Evolutionary conservation across 371 early-diverging fungal species (phyloP), one percentile per base, ranked within the genome.

Genomic region (Mortierella sp.): DNA sequence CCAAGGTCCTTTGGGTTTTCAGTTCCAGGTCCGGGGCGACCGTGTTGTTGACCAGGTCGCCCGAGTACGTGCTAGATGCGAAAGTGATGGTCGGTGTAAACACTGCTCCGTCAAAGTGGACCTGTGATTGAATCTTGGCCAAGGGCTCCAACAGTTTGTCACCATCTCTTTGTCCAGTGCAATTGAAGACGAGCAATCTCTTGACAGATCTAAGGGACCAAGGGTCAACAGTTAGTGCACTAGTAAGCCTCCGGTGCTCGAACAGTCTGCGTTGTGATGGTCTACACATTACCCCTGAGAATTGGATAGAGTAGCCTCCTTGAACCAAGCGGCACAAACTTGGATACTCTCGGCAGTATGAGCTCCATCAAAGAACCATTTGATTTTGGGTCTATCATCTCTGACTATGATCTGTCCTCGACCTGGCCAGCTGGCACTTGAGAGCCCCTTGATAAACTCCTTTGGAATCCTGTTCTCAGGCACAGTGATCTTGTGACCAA

Each of bases 301-400:
- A 17, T 58, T 29, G 17, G 62, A 22, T 4, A 22, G 67, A 12
- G 78, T 68, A 40, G 60, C 80, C 1, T 76, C 79, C 47, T 79
- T 59, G 71, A 92, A 95, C 96, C 95, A 95, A 16, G 83, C 81
- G 1, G 85, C 87, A 63, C 95, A 95, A 0, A 89, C 78, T 22
- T 67, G 57, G 28, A 95, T 83, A 71, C 94, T 94, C 73, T 97
- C 98, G 9, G 81, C 76, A 0, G 98, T 98, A 69, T 98, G 98
- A 0, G 98, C 98, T 21, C 98, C 98, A 78, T 98, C 98, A 44
- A 96, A 78, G 73, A 84, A 92, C 90, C 92, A 96, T 2, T 70
- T 83, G 1, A 88, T 68, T 13, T 82, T 56, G 28, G 81, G 83
- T n/a, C 71, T 76, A 25, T 79, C 67, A 4, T 85, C 63, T 6